Conservation (phyloP, 176 grass and related monocot species). For the Lolium perenne region DNA sequence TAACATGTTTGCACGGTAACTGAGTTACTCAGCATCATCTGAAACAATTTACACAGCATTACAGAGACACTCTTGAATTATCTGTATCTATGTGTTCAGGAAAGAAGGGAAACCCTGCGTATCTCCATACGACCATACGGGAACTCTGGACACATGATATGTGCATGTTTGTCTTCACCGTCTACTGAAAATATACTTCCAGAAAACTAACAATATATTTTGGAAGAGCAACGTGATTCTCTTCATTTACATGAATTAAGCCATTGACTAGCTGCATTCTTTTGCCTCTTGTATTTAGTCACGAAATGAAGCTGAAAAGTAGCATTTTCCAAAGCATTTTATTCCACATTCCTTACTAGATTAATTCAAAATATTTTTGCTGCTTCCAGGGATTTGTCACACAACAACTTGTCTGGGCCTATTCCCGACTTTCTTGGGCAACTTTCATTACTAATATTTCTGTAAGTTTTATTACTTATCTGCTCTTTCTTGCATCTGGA, state of each 20-base stretch:
- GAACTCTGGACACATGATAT: conserved; percentile 17
- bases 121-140: neutral
- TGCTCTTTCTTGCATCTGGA: conserved; percentile 1
- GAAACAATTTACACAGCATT: neutral
- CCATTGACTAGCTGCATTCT: neutral
- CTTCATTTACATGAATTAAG: neutral
- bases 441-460: conserved; percentile 51
- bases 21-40: neutral
- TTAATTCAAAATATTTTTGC: conserved; percentile 21
- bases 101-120: neutral
- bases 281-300: conserved; percentile 14
- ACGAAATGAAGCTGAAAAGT: conserved; percentile 11
- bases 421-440: conserved; percentile 65
- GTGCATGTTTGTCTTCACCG: neutral
- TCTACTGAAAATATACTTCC: neutral
- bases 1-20: neutral
- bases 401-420: conserved; percentile 63
- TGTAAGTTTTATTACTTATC: conserved; percentile 55
- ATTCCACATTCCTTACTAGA: neutral
- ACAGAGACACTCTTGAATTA: conserved; percentile 2
- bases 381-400: conserved; percentile 66
- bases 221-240: neutral
- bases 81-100: neutral
- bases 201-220: conserved; percentile 27
- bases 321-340: neutral